Evolutionary conservation across 805 yeast species (phyloP).

Genomic region (Wickerhamomyces bisporus): DNA sequence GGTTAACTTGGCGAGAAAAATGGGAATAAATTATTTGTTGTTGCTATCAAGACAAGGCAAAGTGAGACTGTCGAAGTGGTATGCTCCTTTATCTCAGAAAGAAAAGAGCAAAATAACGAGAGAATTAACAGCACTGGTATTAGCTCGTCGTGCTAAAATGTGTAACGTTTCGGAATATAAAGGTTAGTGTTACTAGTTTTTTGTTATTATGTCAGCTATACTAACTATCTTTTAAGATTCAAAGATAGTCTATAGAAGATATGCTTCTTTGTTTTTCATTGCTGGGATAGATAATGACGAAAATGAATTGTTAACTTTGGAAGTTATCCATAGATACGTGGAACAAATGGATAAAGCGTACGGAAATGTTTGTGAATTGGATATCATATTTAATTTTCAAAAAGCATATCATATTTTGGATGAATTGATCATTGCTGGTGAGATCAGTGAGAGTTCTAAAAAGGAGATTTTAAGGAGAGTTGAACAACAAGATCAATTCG

Average conservation of each 20-base stretch:
- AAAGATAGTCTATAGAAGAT: conserved; percentile 85
- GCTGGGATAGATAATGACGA: conserved; percentile 80
- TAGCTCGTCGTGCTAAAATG: conserved; percentile 88
- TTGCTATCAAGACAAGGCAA: conserved; percentile 93
- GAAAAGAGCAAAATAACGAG: conserved; percentile 80
- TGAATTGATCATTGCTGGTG: conserved; percentile 86
- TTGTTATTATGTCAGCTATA: too few relatives aligned
- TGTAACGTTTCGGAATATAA: conserved; percentile 88
- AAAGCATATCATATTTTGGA: conserved; percentile 90
- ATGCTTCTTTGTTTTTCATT: conserved; percentile 88
- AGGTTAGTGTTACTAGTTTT: conserved; percentile 24
- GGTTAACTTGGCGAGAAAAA: too few relatives aligned
- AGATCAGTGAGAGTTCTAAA: conserved; percentile 75
- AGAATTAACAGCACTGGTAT: conserved; percentile 80
- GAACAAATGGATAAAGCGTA: conserved; percentile 95
- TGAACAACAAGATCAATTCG: conserved; percentile 82
- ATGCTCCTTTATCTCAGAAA: conserved; percentile 72
- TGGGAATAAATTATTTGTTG: conserved; percentile 77
- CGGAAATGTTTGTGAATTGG: conserved; percentile 95
- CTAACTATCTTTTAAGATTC: conserved; percentile 38
- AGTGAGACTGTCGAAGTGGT: conserved; percentile 92
- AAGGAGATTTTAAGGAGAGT: conserved; percentile 74
- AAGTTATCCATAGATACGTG: conserved; percentile 85
- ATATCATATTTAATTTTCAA: conserved; percentile 92
- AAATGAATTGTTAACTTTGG: conserved; percentile 83